A percentile compares a stretch with the other conserved stretches of the same genome.
Evolutionary conservation across 2,329 filamentous ascomycete genomes (phyloP).

Genomic region (Fusarium caatingaense): DNA sequence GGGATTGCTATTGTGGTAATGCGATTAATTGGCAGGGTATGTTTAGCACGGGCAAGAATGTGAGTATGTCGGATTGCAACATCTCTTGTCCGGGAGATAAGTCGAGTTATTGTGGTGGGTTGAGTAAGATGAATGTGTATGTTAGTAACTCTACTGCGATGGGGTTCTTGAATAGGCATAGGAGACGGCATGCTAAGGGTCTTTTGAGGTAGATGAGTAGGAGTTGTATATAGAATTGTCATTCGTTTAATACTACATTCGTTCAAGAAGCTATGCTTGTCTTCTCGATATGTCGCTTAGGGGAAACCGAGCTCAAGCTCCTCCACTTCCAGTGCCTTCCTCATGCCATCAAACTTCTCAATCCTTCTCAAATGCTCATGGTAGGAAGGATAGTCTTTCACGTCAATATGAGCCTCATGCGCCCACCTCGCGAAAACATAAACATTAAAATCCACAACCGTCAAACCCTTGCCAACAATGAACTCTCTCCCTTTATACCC

Average conservation of each 20-base stretch:
- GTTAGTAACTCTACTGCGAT: conserved; percentile 36
- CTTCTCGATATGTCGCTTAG: background rate
- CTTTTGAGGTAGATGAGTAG: background rate
- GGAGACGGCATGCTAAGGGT: conserved; percentile 5
- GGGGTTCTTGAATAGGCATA: conserved; percentile 18
- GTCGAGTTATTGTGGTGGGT: conserved; percentile 50
- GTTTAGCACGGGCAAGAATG: conserved; percentile 46
- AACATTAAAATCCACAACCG: conserved; percentile 34
- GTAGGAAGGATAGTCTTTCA: conserved; percentile 18
- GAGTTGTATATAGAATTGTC: background rate
- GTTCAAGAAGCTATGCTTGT: background rate
- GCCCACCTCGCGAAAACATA: conserved; percentile 42
- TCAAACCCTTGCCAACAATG: conserved; percentile 22
- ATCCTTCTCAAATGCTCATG: background rate
- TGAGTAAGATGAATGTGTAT: conserved; percentile 50
- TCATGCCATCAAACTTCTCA: conserved; percentile 19
- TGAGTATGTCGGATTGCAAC: conserved; percentile 48
- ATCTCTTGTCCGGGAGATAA: conserved; percentile 51
- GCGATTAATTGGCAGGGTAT: conserved; percentile 45
- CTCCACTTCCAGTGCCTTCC: background rate
- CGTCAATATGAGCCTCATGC: conserved; percentile 3
- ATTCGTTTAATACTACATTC: background rate
- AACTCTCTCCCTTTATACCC: background rate
- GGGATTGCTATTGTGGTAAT: conserved; percentile 55
- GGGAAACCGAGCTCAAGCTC: background rate